Base-by-base conservation (phyloP, 805 yeast genomes). In the Wickerhamomyces alni region DNA sequence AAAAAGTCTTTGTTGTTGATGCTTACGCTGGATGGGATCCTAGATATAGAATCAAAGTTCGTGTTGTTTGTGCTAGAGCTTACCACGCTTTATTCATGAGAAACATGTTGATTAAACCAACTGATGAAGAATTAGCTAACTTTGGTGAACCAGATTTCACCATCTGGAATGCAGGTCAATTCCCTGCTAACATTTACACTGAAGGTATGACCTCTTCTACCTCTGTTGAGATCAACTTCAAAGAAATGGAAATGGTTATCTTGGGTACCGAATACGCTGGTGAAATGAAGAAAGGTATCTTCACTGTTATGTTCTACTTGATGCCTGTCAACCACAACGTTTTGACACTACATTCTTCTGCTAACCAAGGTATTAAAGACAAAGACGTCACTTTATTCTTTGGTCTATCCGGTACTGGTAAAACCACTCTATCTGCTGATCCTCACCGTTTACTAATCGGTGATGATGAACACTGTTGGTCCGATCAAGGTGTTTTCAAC, bases 11-110 rank as follows among this genome's bases (percentile, higher is more conserved):
- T 67, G 89, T 91, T 48, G 88, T 91, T 50, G 99, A 91, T 61
- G 98, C 98, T 11, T 91, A 66, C 62, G 99, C 98, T 35, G 99
- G 99, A 51, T 91, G 99, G 99, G 99, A 91, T 65, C 96, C 97
- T 59, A 81, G 87, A 59, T 91, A 91, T 79, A 80, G 98, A 70
- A 78, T 89, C 64, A 91, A 91, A 73, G 94, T 89, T 43, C 80
- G 98, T 68, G 82, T 89, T 49, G 91, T 89, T 40, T 89, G 97
- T 72, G 97, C 98, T 45, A 82, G 99, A 66, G 98, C 99, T 41
- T 91, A 91, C 75, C 99, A 91, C 62, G 98, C 98, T 17, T 70
- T 91, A 54, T 91, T 91, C 73, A 91, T 91, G 99, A 83, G 95
- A 59, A 91, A 91, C 65, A 91, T 91, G 99, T 72, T 91, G 69